Base-by-base conservation (phyloP, 192 early-diverging fungal species). In the Backusella sp. region DNA sequence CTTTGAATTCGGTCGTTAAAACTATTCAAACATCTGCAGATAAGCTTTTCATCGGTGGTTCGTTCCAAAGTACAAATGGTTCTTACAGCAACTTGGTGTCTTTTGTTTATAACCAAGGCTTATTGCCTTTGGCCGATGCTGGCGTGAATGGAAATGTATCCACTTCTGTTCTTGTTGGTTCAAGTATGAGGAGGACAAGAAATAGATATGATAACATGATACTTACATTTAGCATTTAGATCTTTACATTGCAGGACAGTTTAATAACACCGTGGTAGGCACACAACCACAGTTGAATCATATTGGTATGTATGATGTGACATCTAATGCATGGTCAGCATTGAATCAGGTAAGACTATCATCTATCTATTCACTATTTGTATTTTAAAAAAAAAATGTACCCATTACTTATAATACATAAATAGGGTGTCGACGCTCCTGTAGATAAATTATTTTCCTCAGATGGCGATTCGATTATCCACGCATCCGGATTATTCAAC, bases 31-130 rank as follows among this genome's bases (percentile, higher is more conserved):
- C 86, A 0, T 81, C 82, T 11, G 62, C 70, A 52, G 78, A 83
- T 1, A 42, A 76, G 44, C 75, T 42, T 26, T 82, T 35, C 56
- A 84, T 94, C 26, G 90, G 89, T 15, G 92, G 92, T 6, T 77
- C 79, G 8, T 94, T 94, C 68, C 66, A 70, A 36, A 78, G 79
- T 65, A 30, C 75, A 14, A 23, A 67, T 0, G 82, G 76, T 3
- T 28, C 15, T 8, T 90, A 85, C 68, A 75, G 70, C 41, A 90
- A 90, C 73, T 79, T 94, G 68, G 90, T 87, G 4, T 76, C 80
- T 73, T 92, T 89, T 84, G 76, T 86, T 76, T 79, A 77, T 75
- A 34, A 46, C 15, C 7, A 15, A 26, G 39, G 23, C 0, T 49
- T 77, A 1, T 12, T 37, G 17, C 70, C 76, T 44, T 21, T 77